Conservation (phyloP, 2,329 filamentous ascomycete genomes). For the Beauveria sp. region DNA sequence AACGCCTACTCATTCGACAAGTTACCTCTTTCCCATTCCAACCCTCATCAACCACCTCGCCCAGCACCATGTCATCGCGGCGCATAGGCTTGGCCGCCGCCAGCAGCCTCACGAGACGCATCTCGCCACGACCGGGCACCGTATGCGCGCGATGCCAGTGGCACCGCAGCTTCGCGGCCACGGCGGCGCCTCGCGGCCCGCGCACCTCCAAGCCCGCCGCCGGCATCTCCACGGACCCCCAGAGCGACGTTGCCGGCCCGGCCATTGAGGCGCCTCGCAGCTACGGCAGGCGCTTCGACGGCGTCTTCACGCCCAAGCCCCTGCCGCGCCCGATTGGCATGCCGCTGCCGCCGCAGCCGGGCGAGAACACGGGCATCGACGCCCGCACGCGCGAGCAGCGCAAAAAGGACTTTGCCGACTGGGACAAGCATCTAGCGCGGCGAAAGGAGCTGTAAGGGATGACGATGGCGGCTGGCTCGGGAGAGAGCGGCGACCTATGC, state of each 20-base stretch:
- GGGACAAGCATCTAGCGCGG: conserved; percentile 72
- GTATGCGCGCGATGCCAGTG: conserved; percentile 44
- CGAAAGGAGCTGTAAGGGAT: conserved; percentile 64
- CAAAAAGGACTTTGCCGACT: conserved; percentile 74
- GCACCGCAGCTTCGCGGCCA: conserved; percentile 40
- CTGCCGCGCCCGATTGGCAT: conserved; percentile 76
- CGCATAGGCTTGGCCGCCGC: conserved; percentile 23
- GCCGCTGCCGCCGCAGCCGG: conserved; percentile 60
- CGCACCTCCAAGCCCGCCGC: conserved; percentile 27
- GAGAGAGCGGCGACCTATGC: no score
- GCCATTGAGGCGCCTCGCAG: conserved; percentile 52
- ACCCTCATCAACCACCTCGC: not conserved
- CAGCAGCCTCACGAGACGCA: conserved; percentile 21
- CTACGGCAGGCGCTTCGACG: conserved; percentile 47
- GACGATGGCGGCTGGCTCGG: not conserved
- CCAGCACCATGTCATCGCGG: conserved; percentile 24
- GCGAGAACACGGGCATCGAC: conserved; percentile 78
- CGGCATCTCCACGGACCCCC: conserved; percentile 29
- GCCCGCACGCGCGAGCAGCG: conserved; percentile 57
- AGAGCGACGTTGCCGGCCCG: conserved; percentile 33
- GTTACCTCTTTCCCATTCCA: not conserved
- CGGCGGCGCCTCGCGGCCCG: conserved; percentile 16
- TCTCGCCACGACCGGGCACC: conserved; percentile 12
- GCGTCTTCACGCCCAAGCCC: conserved; percentile 49
- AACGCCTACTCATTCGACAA: not conserved